These are phyloP conservation scores for Ophiocordyceps camponoti-saundersi DNA, from an alignment of 2,329 filamentous ascomycete genomes.

Conservation along the genomic window DNA sequence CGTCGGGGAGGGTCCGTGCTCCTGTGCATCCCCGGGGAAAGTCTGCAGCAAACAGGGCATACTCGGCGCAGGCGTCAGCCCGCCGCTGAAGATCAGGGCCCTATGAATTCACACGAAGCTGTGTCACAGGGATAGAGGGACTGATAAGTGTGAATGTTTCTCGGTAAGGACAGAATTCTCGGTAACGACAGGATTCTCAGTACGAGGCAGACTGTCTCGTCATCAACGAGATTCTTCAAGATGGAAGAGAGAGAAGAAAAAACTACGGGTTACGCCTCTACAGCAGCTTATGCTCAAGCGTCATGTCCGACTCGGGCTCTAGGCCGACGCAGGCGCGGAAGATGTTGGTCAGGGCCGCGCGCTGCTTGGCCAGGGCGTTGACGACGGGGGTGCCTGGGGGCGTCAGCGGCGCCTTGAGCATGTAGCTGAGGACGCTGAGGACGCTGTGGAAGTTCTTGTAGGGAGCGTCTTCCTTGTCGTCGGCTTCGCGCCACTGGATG, in stretches of 20 bases:
- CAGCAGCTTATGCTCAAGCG: constrained; percentile 95
- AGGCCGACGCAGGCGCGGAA: constrained; percentile 95
- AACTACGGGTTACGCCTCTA: constrained; percentile 19
- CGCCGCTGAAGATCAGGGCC: too few relatives aligned
- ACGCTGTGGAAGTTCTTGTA: constrained; percentile 96
- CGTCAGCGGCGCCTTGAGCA: constrained; percentile 92
- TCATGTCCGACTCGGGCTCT: constrained; percentile 98
- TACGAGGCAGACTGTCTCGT: too few relatives aligned
- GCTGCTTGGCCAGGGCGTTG: constrained; percentile 92
- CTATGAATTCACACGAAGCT: too few relatives aligned
- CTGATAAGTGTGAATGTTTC: too few relatives aligned
- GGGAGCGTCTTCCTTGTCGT: constrained; percentile 26
- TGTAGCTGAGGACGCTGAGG: constrained; percentile 93
- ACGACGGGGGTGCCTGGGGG: constrained; percentile 89
- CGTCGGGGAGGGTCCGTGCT: neutral
- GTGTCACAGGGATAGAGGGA: too few relatives aligned
- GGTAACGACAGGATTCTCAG: too few relatives aligned
- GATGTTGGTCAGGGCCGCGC: constrained; percentile 87
- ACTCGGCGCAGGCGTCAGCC: too few relatives aligned
- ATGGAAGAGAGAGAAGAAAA: neutral
- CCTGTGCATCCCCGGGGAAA: too few relatives aligned
- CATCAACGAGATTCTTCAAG: too few relatives aligned
- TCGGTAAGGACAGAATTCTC: too few relatives aligned
- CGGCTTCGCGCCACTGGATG: constrained; percentile 68
- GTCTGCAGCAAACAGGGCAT: too few relatives aligned